phyloP scores from a whole-genome alignment of 2,329 filamentous ascomycete genomes.

The Zarea fungicola region DNA sequence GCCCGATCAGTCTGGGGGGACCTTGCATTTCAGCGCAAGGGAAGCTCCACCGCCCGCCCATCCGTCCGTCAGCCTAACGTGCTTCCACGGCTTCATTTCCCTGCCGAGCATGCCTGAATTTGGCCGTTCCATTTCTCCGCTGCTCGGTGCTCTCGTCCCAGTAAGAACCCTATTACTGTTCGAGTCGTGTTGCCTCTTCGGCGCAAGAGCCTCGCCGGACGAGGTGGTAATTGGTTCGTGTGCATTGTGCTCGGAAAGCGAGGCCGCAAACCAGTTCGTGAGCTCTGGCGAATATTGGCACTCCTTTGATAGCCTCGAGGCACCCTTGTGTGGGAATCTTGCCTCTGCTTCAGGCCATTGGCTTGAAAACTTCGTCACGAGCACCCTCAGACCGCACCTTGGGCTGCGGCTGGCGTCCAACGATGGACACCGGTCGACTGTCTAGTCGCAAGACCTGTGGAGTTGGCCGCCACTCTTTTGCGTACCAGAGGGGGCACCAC shows the following conservation, averaged over 20 bases:
- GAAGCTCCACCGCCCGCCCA: neutral
- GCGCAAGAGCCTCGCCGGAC: too few relatives aligned
- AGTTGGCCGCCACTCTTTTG: conserved; percentile 6
- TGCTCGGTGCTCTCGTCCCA: too few relatives aligned
- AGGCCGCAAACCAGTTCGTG: too few relatives aligned
- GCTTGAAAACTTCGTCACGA: conserved; percentile 2
- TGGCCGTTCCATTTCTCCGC: too few relatives aligned
- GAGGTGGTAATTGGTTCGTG: too few relatives aligned
- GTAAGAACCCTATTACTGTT: neutral
- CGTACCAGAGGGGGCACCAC: conserved; percentile 10
- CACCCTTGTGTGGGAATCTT: neutral
- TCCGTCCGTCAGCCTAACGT: neutral
- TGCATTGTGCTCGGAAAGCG: too few relatives aligned
- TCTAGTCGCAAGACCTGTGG: neutral
- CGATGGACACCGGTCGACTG: neutral
- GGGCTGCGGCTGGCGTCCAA: conserved; percentile 6
- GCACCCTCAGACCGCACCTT: conserved; percentile 10
- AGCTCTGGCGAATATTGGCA: too few relatives aligned
- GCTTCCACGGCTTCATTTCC: neutral
- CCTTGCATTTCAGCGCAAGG: neutral
- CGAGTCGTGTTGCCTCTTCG: neutral
- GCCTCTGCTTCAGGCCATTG: conserved; percentile 2
- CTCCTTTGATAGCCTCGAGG: too few relatives aligned
- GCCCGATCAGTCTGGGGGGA: conserved; percentile 10
- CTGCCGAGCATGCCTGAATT: too few relatives aligned